A percentile compares a stretch with the other conserved stretches of the same genome.
Conservation (phyloP, 768 basidiomycete species). For the Kwoniella shandongensis region DNA sequence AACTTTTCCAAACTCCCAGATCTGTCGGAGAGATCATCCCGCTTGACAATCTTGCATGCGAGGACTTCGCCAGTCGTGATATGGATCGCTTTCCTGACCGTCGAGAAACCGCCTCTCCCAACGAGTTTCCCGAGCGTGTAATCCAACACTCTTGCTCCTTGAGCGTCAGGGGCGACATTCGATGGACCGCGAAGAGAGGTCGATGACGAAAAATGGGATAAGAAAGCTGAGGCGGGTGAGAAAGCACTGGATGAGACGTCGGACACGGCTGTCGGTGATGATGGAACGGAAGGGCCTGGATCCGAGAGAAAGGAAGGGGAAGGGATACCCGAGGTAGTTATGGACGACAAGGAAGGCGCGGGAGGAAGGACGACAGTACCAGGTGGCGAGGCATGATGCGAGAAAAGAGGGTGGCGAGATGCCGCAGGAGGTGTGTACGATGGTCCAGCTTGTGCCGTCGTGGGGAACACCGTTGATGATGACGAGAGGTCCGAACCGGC, state of each 20-base stretch:
- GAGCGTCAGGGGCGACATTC: conserved; percentile 59
- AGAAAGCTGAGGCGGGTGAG: conserved; percentile 53
- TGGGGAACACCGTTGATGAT: too few species aligned
- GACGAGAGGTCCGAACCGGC: conserved; percentile 33
- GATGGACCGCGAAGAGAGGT: conserved; percentile 23
- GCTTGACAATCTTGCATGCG: conserved; percentile 77
- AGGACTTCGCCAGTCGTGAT: conserved; percentile 66
- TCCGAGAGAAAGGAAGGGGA: conserved; percentile 29
- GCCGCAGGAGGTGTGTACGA: conserved; percentile 42
- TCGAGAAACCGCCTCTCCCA: conserved; percentile 78
- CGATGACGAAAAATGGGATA: conserved; percentile 45
- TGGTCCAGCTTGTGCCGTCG: background rate
- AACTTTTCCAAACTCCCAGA: conserved; percentile 53
- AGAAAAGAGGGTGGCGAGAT: conserved; percentile 45
- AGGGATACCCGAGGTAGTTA: conserved; percentile 7
- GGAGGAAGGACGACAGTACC: background rate
- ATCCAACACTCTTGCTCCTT: conserved; percentile 67
- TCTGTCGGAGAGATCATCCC: conserved; percentile 51
- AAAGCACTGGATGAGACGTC: conserved; percentile 37
- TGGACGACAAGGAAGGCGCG: conserved; percentile 1
- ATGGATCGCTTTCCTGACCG: conserved; percentile 68
- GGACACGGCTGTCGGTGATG: conserved; percentile 35
- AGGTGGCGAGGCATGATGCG: conserved; percentile 41
- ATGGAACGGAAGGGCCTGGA: conserved; percentile 33
- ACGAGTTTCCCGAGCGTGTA: conserved; percentile 75